Conservation (phyloP, 129 eudicot species). For the Chrysanthemum seticuspe region DNA sequence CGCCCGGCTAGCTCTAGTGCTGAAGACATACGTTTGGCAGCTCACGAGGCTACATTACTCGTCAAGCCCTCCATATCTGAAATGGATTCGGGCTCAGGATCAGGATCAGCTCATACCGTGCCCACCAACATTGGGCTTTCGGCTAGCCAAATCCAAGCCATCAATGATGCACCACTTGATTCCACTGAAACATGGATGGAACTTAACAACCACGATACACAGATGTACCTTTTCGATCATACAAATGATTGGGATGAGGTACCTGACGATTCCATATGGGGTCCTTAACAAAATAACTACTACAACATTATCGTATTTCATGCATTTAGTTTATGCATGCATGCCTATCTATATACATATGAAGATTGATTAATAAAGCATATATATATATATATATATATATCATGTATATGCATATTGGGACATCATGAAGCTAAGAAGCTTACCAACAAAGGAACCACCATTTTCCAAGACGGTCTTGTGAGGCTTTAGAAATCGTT, state of each 20-base stretch:
- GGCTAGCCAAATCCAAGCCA: slow-evolving; percentile 52
- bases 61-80: slow-evolving; percentile 16
- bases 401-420: slow-evolving; percentile 3
- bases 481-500: not conserved
- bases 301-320: not conserved
- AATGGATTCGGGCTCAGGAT: not conserved
- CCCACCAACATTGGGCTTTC: slow-evolving; percentile 43
- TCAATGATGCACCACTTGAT: slow-evolving; percentile 52
- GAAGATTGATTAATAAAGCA: slow-evolving; percentile 10
- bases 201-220: slow-evolving; percentile 7
- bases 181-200: slow-evolving; percentile 39
- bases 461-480: not conserved
- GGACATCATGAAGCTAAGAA: slow-evolving; percentile 14
- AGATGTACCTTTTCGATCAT: slow-evolving; percentile 1
- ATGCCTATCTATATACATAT: not conserved
- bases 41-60: slow-evolving; percentile 44
- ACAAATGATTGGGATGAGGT: slow-evolving; percentile 38
- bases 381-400: not conserved
- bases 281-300: slow-evolving; percentile 15
- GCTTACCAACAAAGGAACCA: not conserved
- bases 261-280: slow-evolving; percentile 53
- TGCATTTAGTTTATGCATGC: slow-evolving; percentile 8
- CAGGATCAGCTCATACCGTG: slow-evolving; percentile 21
- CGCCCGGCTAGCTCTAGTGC: slow-evolving; percentile 42
- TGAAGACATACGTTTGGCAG: slow-evolving; percentile 52